Evolutionary conservation across 768 basidiomycete species (phyloP).

Genomic region (Imleria badia): DNA sequence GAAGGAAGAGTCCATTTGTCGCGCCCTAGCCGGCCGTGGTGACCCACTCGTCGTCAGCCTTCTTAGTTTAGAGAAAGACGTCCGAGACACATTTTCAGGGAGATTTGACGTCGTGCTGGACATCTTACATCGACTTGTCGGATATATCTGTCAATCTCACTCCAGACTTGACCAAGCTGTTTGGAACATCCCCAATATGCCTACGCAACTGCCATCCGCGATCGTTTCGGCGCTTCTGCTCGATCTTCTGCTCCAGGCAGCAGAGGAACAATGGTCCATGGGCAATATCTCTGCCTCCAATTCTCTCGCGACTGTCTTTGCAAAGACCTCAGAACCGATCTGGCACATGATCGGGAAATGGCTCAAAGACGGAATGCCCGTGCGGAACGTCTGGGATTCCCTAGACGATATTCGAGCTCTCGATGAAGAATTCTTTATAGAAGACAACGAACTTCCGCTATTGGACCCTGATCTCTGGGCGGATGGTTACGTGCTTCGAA

Average conservation of each 20-base stretch:
- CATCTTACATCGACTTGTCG: conserved; percentile 40
- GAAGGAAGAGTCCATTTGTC: conserved; percentile 65
- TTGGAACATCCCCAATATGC: conserved; percentile 42
- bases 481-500: conserved; percentile 63
- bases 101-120: conserved; percentile 57
- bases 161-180: conserved; percentile 32
- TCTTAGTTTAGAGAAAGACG: conserved; percentile 58
- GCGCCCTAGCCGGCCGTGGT: conserved; percentile 50
- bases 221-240: conserved; percentile 57
- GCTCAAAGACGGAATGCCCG: conserved; percentile 72
- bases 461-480: conserved; percentile 79
- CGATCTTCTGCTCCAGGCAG: conserved; percentile 56
- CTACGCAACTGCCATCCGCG: conserved; percentile 47
- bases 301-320: conserved; percentile 63
- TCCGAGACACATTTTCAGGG: conserved; percentile 56
- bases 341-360: conserved; percentile 74
- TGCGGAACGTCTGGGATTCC: conserved; percentile 35
- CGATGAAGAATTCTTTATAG: conserved; percentile 81
- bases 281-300: conserved; percentile 53
- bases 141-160: conserved; percentile 29
- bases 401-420: conserved; percentile 30
- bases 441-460: conserved; percentile 62
- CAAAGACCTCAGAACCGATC: conserved; percentile 61
- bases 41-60: conserved; percentile 55
- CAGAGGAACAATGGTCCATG: conserved; percentile 59